phyloP scores from a whole-genome alignment of 2,329 filamentous ascomycete species.

The Paecilomyces variotii region DNA sequence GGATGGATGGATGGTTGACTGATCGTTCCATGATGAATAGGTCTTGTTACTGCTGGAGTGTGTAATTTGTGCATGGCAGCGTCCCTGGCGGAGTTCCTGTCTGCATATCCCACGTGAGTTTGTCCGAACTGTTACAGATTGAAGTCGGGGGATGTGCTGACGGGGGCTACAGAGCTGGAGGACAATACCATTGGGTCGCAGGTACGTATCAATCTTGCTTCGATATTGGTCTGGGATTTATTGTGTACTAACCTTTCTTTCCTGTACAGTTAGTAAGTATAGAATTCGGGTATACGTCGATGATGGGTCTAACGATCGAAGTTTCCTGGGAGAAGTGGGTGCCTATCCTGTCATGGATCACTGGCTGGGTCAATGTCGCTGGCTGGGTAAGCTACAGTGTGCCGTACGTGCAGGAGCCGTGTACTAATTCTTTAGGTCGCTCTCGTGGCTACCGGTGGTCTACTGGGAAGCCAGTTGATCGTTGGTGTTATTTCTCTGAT shows the following conservation, averaged over 20 bases:
- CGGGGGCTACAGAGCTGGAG: slow-evolving; percentile 39
- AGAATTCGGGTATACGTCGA: not conserved
- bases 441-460: slow-evolving; percentile 58
- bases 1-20: not conserved
- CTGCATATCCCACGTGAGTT: slow-evolving; percentile 49
- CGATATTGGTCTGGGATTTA: not conserved
- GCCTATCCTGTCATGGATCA: slow-evolving; percentile 59
- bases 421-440: slow-evolving; percentile 33
- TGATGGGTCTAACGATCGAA: slow-evolving; percentile 2
- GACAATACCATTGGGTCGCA: slow-evolving; percentile 67
- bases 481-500: slow-evolving; percentile 57
- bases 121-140: not conserved
- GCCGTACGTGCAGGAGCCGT: not conserved
- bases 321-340: slow-evolving; percentile 54
- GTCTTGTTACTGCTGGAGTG: slow-evolving; percentile 51
- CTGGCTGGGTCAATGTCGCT: slow-evolving; percentile 62
- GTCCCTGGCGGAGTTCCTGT: slow-evolving; percentile 63
- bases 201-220: slow-evolving; percentile 19
- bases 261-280: slow-evolving; percentile 23
- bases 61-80: slow-evolving; percentile 64
- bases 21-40: slow-evolving; percentile 7
- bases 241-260: not conserved
- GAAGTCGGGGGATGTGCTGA: not conserved
- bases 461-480: slow-evolving; percentile 60
- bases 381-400: slow-evolving; percentile 50